A percentile compares a stretch with the other conserved stretches of the same genome.
phyloP scores from a whole-genome alignment of 305 asterid genomes.

The Solanum hybrid region DNA sequence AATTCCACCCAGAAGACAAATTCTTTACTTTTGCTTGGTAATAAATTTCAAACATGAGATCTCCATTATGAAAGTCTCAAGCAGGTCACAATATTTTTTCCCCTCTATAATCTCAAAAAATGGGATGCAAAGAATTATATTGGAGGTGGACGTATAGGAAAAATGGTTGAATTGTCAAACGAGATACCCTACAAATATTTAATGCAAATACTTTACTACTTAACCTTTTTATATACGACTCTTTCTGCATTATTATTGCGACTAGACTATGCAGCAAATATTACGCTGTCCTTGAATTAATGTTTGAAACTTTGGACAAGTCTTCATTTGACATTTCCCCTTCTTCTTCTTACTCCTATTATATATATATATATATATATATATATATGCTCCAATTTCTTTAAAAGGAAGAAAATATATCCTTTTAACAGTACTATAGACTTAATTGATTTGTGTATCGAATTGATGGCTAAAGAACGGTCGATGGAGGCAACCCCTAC shows the following conservation, averaged over 20 bases:
- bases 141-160: neutral
- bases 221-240: neutral
- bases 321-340: neutral
- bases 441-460: neutral
- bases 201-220: neutral
- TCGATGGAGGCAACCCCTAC: slow-evolving; percentile 64
- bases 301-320: neutral
- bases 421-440: neutral
- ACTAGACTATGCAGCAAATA: neutral
- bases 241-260: neutral
- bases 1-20: no score
- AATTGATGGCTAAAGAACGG: slow-evolving; percentile 24
- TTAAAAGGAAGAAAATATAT: neutral
- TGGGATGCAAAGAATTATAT: neutral
- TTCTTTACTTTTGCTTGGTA: neutral
- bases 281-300: neutral
- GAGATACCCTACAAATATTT: neutral
- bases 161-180: neutral
- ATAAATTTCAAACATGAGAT: neutral
- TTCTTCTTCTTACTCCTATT: neutral
- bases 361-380: neutral
- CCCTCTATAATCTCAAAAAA: neutral
- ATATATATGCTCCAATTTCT: neutral
- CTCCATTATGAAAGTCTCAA: neutral
- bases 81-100: accelerated